Conservation (phyloP, 2,329 filamentous ascomycete species). For the Ramularia collo-cygni region DNA sequence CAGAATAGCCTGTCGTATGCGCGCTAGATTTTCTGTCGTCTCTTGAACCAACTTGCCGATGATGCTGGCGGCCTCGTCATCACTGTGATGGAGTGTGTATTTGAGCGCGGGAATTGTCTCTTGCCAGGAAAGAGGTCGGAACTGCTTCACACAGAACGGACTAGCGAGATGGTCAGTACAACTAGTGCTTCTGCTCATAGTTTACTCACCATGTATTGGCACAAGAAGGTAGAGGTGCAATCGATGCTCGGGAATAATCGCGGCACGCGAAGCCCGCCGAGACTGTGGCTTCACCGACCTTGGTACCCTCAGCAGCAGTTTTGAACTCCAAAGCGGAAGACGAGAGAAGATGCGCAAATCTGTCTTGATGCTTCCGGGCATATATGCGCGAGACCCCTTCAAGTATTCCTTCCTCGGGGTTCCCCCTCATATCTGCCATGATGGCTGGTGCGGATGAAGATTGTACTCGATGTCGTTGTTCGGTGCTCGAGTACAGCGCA, state of each 20-base stretch:
- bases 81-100: background rate
- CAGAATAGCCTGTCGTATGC: background rate
- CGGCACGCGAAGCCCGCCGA: conserved; percentile 1
- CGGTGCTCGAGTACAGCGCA: too few species aligned
- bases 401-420: too few species aligned
- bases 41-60: background rate
- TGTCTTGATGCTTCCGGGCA: too few species aligned
- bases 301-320: too few species aligned
- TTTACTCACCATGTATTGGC: conserved; percentile 4
- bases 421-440: too few species aligned
- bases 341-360: too few species aligned
- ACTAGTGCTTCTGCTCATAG: too few species aligned
- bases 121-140: conserved; percentile 4
- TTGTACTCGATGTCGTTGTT: too few species aligned
- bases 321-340: too few species aligned
- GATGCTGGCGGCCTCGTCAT: conserved; percentile 1
- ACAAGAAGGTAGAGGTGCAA: conserved; percentile 1
- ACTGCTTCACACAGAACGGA: conserved; percentile 2
- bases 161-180: too few species aligned
- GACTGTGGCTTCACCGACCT: background rate
- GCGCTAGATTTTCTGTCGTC: background rate
- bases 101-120: background rate
- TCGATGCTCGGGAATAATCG: background rate
- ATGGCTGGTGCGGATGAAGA: too few species aligned
- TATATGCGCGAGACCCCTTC: too few species aligned